Base-by-base conservation (phyloP, 2,329 filamentous ascomycete species). In the Botryotinia calthae region DNA sequence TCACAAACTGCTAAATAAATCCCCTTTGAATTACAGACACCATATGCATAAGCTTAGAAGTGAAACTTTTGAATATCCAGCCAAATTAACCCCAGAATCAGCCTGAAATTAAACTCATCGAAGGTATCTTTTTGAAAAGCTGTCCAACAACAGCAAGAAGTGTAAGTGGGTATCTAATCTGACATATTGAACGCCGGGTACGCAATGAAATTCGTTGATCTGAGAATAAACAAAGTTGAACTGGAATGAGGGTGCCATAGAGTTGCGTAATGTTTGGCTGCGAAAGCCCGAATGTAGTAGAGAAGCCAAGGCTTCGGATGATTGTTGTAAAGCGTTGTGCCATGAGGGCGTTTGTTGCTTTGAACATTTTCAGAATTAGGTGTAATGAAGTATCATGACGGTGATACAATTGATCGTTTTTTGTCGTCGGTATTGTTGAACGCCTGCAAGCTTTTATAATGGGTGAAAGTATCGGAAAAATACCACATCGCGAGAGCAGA, bases 31-130 rank as follows among this genome's bases (percentile, higher is more conserved):
- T 69, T 54, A 74, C 76, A 79, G 51, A 64, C 64, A 18, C 72
- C 75, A 20, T 75, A 70, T 51, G 59, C 71, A 37, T 79, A 75
- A 40, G 78, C 72, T 71, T 78, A 74, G 12, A 67, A 42, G 12
- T 14, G 22, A 56, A 42, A 8, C 16, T 42, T 67, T 54, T 56
- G 9, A 54, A 67, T 37, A 42, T 28, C n/a, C 3, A 54, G 46
- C 64, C 5, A 28, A 20, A 28, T 31, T 16, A 28, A 25, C 25
- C 8, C 25, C 16, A 54, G 34, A 40, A 28, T 22, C 16, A 28
- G 14, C 9, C 3, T 22, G 2, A 54, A n/a, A 28, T 42, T 25
- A 25, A 48, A 34, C 28, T 42, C 25, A 46, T 64, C 25, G 18
- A n/a, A 51, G 31, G 64, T 22, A 67, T 56, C 18, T 54, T 56